A percentile compares a stretch with the other conserved stretches of the same genome.
Conservation (phyloP, 2,329 filamentous ascomycete species). For the Blastomyces gilchristii region DNA sequence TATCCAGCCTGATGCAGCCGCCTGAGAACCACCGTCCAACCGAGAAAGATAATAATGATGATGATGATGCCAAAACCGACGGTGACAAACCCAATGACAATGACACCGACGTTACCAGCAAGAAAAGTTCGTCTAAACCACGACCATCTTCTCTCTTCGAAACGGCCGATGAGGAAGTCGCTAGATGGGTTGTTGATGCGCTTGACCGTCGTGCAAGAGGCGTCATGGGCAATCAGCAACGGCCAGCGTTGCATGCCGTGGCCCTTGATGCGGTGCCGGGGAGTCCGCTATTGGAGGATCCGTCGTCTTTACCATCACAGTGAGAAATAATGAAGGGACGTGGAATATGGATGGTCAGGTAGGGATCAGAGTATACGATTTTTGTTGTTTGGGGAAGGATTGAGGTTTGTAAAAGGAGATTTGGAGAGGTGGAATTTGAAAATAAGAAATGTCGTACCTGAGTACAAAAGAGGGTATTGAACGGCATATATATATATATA, state of each 20-base stretch:
- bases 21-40: conserved; percentile 29
- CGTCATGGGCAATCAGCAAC: conserved; percentile 44
- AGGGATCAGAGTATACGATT: background rate
- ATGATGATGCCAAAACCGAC: background rate
- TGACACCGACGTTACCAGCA: conserved; percentile 20
- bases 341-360: background rate
- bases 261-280: conserved; percentile 61
- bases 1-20: conserved; percentile 63
- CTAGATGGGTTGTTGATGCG: conserved; percentile 68
- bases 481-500: background rate
- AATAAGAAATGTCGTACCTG: background rate
- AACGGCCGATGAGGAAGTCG: conserved; percentile 70
- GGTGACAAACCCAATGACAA: background rate
- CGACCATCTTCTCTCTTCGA: conserved; percentile 26
- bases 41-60: background rate
- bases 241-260: conserved; percentile 79
- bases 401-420: too few relatives aligned
- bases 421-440: background rate
- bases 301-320: conserved; percentile 10
- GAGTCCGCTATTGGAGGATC: conserved; percentile 27
- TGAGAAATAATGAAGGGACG: background rate
- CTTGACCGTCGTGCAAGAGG: conserved; percentile 57
- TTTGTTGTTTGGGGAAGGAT: background rate
- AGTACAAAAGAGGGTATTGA: background rate
- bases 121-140: conserved; percentile 22